phyloP scores from a whole-genome alignment of 2,329 filamentous ascomycete genomes.

The Fusarium sororula region DNA sequence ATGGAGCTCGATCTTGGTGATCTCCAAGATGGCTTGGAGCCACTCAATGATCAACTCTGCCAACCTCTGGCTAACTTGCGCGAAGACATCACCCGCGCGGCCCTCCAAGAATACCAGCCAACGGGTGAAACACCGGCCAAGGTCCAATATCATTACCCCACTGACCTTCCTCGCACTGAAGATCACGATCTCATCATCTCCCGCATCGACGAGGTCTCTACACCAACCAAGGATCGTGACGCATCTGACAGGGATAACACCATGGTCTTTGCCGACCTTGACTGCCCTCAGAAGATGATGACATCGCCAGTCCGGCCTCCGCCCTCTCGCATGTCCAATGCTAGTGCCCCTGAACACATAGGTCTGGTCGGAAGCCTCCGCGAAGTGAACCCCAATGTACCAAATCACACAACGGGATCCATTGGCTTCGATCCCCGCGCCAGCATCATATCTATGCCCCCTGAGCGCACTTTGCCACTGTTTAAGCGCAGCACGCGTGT shows the following conservation, averaged over 20 bases:
- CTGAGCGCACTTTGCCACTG: slow-evolving; percentile 56
- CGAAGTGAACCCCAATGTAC: slow-evolving; percentile 64
- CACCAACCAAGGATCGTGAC: slow-evolving; percentile 37
- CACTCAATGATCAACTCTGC: slow-evolving; percentile 68
- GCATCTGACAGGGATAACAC: slow-evolving; percentile 49
- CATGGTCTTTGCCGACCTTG: slow-evolving; percentile 54
- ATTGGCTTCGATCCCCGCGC: slow-evolving; percentile 54
- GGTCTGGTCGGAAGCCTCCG: slow-evolving; percentile 58
- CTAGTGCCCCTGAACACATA: slow-evolving; percentile 40
- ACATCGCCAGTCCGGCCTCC: slow-evolving; percentile 46
- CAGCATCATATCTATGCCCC: slow-evolving; percentile 53
- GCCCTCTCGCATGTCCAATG: slow-evolving; percentile 43
- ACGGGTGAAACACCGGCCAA: slow-evolving; percentile 91
- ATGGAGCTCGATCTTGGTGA: slow-evolving; percentile 68
- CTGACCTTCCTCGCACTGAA: slow-evolving; percentile 77
- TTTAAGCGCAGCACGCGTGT: slow-evolving; percentile 57
- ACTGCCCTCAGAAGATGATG: slow-evolving; percentile 37
- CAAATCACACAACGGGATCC: slow-evolving; percentile 51
- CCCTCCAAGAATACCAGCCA: slow-evolving; percentile 80
- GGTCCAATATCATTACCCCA: slow-evolving; percentile 81
- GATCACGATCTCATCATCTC: slow-evolving; percentile 57
- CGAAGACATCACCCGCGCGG: slow-evolving; percentile 69
- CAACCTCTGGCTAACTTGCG: slow-evolving; percentile 77
- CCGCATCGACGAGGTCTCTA: slow-evolving; percentile 48
- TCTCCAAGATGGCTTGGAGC: slow-evolving; percentile 68